Evolutionary conservation across 176 grass and related monocot species (phyloP), one percentile per base, ranked within the genome.

Genomic region (Oryza nivara): DNA sequence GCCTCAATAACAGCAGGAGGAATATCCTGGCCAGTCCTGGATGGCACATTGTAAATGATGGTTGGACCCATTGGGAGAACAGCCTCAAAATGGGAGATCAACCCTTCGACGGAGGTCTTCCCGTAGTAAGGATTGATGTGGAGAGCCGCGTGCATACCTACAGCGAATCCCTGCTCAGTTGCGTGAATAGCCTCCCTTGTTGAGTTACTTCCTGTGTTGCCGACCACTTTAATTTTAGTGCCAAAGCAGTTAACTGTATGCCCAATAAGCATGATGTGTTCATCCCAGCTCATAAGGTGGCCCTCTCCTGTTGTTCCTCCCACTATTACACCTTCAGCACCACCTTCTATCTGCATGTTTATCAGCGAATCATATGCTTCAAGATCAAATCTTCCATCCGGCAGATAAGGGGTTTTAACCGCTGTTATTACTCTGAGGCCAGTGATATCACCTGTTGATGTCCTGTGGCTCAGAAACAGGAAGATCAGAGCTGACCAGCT

Each of bases 211-310:
- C 93, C 93, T 0, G 97, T 99, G 82, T 96, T 96, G 70, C 97
- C 97, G 72, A 95, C 93, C 44, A 98, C 93, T 82, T 98, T 96
- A 66, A 98, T 93, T 34, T 87, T 85, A 65, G 89, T 82, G 48
- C 97, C 97, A 88, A 99, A 99, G 74, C 93, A 99, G 88, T 96
- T 96, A 60, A 99, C 97, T 2, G 97, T 92, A 74, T 99, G 97
- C 23, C 89, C 97, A 20, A 96, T 99, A 46, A 99, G 91, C 92
- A 99, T 96, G 70, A 96, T 91, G 78, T 99, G 97, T 65, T 99
- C 97, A 60, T 99, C 97, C 97, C 97, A 99, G 81, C 91, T 96
- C 93, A 99, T 99, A 54, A 99, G 91, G 35, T 99, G 97, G 20
- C 97, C 96, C 82, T 99, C 97, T 70, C 93, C 91, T 35, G 93